Evolutionary conservation across 805 yeast species (phyloP).

Genomic region (Wickerhamomyces mucosus): DNA sequence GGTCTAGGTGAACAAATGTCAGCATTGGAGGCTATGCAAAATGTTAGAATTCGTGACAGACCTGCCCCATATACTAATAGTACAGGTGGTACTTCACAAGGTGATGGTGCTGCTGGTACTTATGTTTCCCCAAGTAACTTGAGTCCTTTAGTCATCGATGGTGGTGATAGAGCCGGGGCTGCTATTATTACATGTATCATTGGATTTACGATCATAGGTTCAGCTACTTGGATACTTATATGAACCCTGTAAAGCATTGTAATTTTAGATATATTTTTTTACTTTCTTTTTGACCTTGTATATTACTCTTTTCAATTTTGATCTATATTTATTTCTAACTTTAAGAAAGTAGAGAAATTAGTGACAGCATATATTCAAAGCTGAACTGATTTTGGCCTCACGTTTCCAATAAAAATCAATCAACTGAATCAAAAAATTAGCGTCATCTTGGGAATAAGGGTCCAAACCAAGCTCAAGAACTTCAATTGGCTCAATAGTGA

Average conservation of each 20-base stretch:
- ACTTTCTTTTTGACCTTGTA: not conserved
- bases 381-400: conserved; percentile 31
- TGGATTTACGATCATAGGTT: conserved; percentile 30
- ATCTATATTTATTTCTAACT: too few species aligned
- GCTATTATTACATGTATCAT: conserved; percentile 50
- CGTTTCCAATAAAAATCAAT: conserved; percentile 39
- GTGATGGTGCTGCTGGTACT: conserved; percentile 58
- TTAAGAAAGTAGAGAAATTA: not conserved
- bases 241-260: conserved; percentile 5
- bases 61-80: conserved; percentile 49
- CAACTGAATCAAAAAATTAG: conserved; percentile 33
- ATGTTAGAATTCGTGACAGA: conserved; percentile 24
- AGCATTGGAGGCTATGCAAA: conserved; percentile 53
- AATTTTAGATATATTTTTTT: not conserved
- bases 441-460: conserved; percentile 38
- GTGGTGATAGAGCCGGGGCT: conserved; percentile 54
- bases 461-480: conserved; percentile 50
- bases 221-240: conserved; percentile 31
- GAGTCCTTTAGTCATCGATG: conserved; percentile 27
- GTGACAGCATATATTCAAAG: conserved; percentile 26
- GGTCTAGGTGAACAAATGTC: conserved; percentile 84
- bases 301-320: not conserved
- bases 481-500: conserved; percentile 33
- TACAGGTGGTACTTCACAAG: conserved; percentile 58
- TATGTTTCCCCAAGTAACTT: conserved; percentile 25